A percentile compares a stretch with the other conserved stretches of the same genome.
Conservation (phyloP, 768 basidiomycete genomes). For the Trametes punicea region DNA sequence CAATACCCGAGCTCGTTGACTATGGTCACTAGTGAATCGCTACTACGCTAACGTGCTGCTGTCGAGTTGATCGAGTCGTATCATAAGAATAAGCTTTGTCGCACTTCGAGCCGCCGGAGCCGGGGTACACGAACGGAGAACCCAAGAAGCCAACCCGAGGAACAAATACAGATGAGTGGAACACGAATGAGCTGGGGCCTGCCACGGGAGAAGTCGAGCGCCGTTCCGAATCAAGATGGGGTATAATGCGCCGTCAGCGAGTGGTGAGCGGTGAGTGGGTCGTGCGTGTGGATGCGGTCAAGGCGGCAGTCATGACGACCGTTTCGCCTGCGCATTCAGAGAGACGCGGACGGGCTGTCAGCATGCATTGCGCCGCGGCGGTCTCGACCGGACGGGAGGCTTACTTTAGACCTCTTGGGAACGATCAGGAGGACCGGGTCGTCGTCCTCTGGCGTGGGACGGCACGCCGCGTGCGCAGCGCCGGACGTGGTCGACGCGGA, state of each 20-base stretch:
- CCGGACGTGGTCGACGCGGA: not conserved
- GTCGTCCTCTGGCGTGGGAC: slow-evolving; percentile 24
- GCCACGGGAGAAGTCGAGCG: not conserved
- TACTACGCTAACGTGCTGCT: slow-evolving; percentile 13
- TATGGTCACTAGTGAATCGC: slow-evolving; percentile 9
- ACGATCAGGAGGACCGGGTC: slow-evolving; percentile 24
- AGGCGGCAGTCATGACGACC: slow-evolving; percentile 6
- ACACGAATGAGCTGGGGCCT: not conserved
- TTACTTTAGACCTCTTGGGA: slow-evolving; percentile 23
- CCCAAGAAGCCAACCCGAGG: not conserved
- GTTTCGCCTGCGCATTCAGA: slow-evolving; percentile 7
- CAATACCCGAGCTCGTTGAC: slow-evolving; percentile 17
- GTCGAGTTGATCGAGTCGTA: slow-evolving; percentile 1
- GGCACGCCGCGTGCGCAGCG: not conserved
- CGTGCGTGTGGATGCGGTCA: not conserved
- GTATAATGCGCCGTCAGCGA: slow-evolving; percentile 5
- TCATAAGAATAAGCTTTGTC: slow-evolving; percentile 8
- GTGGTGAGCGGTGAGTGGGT: not conserved
- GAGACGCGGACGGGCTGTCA: not conserved
- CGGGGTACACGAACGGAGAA: not conserved
- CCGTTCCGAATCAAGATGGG: not conserved
- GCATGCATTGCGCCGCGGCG: not conserved
- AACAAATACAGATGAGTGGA: not conserved
- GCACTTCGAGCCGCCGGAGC: not conserved
- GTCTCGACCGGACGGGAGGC: not conserved